These are phyloP conservation scores for Cyberlindnera japonica DNA, from an alignment of 805 yeast genomes.

Conservation along the genomic window DNA sequence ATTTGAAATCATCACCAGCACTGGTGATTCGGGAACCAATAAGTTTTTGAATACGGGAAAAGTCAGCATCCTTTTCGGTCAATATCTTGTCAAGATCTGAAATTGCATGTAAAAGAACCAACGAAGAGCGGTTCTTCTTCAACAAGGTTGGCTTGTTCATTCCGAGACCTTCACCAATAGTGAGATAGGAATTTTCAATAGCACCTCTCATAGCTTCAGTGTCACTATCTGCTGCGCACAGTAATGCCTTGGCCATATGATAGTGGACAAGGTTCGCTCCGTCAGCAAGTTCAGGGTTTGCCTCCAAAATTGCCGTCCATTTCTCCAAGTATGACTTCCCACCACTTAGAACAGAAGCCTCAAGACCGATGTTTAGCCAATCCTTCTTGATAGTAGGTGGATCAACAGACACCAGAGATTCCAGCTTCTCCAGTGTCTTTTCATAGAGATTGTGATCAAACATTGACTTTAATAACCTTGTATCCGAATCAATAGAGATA, in stretches of 20 bases:
- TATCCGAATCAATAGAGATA: slow-evolving; percentile 29
- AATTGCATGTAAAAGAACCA: slow-evolving; percentile 57
- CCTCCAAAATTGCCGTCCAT: slow-evolving; percentile 59
- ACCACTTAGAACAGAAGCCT: slow-evolving; percentile 69
- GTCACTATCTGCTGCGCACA: slow-evolving; percentile 34
- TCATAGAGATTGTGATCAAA: slow-evolving; percentile 75
- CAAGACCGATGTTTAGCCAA: slow-evolving; percentile 67
- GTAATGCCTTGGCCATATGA: slow-evolving; percentile 61
- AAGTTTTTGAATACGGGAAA: slow-evolving; percentile 7
- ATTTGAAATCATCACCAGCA: slow-evolving; percentile 51
- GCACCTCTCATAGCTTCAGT: slow-evolving; percentile 33
- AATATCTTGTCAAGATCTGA: slow-evolving; percentile 45
- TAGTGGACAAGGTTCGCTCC: slow-evolving; percentile 53
- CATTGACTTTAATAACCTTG: slow-evolving; percentile 64
- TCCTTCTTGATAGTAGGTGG: slow-evolving; percentile 30
- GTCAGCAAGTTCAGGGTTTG: slow-evolving; percentile 41
- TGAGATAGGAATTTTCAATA: slow-evolving; percentile 47
- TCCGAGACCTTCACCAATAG: slow-evolving; percentile 59
- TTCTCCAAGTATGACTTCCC: slow-evolving; percentile 43
- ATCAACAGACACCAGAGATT: slow-evolving; percentile 9
- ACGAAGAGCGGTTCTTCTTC: slow-evolving; percentile 42
- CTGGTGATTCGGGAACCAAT: slow-evolving; percentile 27
- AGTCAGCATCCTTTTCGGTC: neutral
- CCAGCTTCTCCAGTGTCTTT: slow-evolving; percentile 32
- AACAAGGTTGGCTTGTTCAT: slow-evolving; percentile 47